A percentile compares a stretch with the other conserved stretches of the same genome.
Conservation (phyloP, 2,329 filamentous ascomycete genomes). For the Colletotrichum ledebouriae region DNA sequence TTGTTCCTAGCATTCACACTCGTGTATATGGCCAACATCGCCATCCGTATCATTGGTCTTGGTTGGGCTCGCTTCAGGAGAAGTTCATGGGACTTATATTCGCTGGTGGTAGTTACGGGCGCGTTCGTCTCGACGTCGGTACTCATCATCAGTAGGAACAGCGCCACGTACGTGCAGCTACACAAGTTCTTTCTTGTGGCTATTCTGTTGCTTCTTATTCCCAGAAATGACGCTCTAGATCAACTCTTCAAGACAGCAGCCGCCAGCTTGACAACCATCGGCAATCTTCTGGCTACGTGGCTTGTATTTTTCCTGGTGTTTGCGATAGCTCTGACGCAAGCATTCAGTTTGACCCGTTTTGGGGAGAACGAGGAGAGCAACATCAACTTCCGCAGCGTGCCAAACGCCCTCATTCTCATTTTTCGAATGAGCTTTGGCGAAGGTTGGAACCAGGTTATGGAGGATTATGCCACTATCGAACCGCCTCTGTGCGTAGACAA, state of each 20-base stretch:
- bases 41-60: slow-evolving; percentile 87
- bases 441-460: slow-evolving; percentile 97
- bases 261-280: slow-evolving; percentile 89
- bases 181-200: slow-evolving; percentile 96
- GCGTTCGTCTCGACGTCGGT: slow-evolving; percentile 85
- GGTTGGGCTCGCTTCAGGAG: slow-evolving; percentile 92
- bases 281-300: slow-evolving; percentile 95
- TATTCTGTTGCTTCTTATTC: slow-evolving; percentile 90
- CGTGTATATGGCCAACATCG: slow-evolving; percentile 85
- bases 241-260: slow-evolving; percentile 99
- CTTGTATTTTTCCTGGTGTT: slow-evolving; percentile 96
- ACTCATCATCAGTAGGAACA: slow-evolving; percentile 71
- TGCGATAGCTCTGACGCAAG: slow-evolving; percentile 95
- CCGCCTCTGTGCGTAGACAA: slow-evolving; percentile 84
- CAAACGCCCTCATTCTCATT: slow-evolving; percentile 91
- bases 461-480: slow-evolving; percentile 87
- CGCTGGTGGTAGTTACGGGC: slow-evolving; percentile 82
- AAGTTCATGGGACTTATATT: slow-evolving; percentile 97
- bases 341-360: slow-evolving; percentile 94
- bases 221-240: slow-evolving; percentile 95
- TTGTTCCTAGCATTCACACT: slow-evolving; percentile 86
- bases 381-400: slow-evolving; percentile 92
- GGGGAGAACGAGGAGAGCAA: slow-evolving; percentile 79
- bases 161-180: slow-evolving; percentile 79
- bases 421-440: slow-evolving; percentile 95